A percentile compares a stretch with the other conserved stretches of the same genome.
Conservation (phyloP, 2,329 filamentous ascomycete species). For the Aspergillus phoenicis region DNA sequence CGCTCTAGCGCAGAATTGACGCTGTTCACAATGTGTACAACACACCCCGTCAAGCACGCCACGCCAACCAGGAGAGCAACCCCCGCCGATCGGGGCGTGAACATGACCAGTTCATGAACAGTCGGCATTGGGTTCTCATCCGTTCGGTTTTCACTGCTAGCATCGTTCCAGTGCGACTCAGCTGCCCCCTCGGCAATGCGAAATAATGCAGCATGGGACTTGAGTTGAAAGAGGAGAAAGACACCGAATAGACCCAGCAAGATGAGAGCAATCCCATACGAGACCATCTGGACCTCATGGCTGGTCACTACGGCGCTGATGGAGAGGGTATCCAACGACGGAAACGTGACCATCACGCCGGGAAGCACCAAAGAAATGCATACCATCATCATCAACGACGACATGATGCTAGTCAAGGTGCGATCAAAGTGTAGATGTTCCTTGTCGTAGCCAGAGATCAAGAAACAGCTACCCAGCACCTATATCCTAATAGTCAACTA, state of each 20-base stretch:
- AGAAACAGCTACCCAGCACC: conserved; percentile 20
- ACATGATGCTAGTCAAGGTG: conserved; percentile 23
- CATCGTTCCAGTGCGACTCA: neutral
- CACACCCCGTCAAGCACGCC: conserved; percentile 9
- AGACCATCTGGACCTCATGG: conserved; percentile 15
- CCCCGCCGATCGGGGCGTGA: neutral
- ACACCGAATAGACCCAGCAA: conserved; percentile 13
- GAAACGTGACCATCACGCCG: conserved; percentile 22
- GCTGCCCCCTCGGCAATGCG: neutral
- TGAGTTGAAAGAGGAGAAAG: conserved; percentile 21
- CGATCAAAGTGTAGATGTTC: conserved; percentile 23
- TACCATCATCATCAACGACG: conserved; percentile 24
- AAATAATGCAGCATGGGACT: conserved; percentile 22
- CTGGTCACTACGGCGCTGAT: conserved; percentile 2
- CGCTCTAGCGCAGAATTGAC: conserved; percentile 6
- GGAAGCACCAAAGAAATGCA: conserved; percentile 23
- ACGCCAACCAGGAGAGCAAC: conserved; percentile 9
- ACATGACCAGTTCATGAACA: neutral
- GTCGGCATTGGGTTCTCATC: neutral
- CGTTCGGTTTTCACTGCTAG: neutral
- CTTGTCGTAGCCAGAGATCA: conserved; percentile 20
- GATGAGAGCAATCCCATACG: conserved; percentile 15
- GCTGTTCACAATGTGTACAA: conserved; percentile 14
- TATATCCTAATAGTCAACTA: neutral
- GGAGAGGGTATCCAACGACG: conserved; percentile 13